Conservation (phyloP, 352 stramenopile species). For the Phytophthora brassicae region DNA sequence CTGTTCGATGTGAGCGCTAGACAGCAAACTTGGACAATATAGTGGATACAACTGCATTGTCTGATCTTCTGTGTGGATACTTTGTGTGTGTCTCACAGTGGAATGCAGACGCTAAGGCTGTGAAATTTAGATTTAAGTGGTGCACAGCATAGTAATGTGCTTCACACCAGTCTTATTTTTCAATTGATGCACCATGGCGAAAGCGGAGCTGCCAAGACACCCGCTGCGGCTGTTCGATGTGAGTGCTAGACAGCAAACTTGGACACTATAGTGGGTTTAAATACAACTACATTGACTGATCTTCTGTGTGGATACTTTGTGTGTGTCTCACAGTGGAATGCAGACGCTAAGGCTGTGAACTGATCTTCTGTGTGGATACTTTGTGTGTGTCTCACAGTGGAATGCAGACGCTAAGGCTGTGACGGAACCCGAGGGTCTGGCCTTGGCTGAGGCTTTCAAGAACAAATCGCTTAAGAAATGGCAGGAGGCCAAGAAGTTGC, state of each 20-base stretch:
- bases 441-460: slow-evolving; percentile 48
- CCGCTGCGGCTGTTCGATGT: slow-evolving; percentile 34
- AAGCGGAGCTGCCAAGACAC: slow-evolving; percentile 15
- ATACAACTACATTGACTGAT: neutral
- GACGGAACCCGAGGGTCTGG: slow-evolving; percentile 37
- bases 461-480: slow-evolving; percentile 45
- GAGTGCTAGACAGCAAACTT: neutral
- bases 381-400: neutral
- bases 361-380: neutral
- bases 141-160: neutral
- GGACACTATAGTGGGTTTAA: neutral
- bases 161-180: neutral
- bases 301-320: slow-evolving; percentile 2
- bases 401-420: slow-evolving; percentile 14
- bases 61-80: slow-evolving; percentile 1
- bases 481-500: slow-evolving; percentile 47
- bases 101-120: slow-evolving; percentile 10
- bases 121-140: slow-evolving; percentile 1
- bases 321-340: neutral
- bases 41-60: neutral
- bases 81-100: neutral
- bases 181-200: neutral
- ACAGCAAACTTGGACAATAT: neutral
- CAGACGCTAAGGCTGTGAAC: slow-evolving; percentile 15
- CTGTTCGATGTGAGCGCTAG: slow-evolving; percentile 30